Evolutionary conservation across 495 filamentous ascomycete genomes (phyloP), one percentile per base, ranked within the genome.

Genomic region (Rusavskia elegans): DNA sequence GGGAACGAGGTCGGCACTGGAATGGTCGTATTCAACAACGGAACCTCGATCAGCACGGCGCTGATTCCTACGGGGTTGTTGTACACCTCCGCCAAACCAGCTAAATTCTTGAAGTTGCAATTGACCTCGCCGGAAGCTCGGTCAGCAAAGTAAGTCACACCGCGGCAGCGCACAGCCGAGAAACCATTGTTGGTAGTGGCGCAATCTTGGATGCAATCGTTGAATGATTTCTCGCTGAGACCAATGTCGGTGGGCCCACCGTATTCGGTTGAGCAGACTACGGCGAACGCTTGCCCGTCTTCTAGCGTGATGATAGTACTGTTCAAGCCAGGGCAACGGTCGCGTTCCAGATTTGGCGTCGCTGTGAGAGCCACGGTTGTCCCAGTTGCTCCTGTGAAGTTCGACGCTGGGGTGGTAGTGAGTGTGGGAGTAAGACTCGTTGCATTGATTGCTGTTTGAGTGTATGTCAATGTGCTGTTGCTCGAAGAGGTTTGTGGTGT

Each of bases 131-230:
- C 14, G 21, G 14, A 11, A n/a, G 19, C 21, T 4, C 21, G n/a
- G 21, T 30, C 1, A 14, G 9, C 13, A 5, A 45, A 21, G 27
- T 44, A 53, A 21, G 50, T 30, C 20, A 53, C 50, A 30, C 11
- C 50, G 40, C 40, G 41, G 41, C 50, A 53, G 39, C 50, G 50
- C 19, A 21, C 10, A 30, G 38, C 50, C 13, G 50, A 53, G 39
- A 53, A 53, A 5, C 50, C 50, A 9, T 45, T 35, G 41, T 53
- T 53, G 23, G 39, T 17, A 10, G 25, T 14, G 21, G 39, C 39
- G 30, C 50, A 53, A 14, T 30, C 11, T 23, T 45, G 14, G 17
- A 53, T 11, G 30, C 50, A 53, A 30, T 23, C 20, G 16, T 23
- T 11, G 39, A 44, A 32, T 5, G 38, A 20, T n/a, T 17, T n/a